phyloP scores from a whole-genome alignment of 805 yeast species.

The Komagataella phaffii region DNA sequence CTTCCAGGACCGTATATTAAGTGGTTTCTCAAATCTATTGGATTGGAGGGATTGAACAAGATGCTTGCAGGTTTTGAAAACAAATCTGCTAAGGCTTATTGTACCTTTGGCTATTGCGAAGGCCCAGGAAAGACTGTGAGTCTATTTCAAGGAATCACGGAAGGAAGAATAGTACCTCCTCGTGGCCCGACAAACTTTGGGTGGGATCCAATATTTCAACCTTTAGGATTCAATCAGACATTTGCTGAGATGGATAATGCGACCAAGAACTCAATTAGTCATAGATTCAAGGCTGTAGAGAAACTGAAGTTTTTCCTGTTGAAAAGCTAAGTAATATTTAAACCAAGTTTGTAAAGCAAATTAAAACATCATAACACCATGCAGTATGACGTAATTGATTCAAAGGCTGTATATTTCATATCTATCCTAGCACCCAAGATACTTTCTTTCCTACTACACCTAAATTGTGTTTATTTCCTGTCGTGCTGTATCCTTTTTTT shows the following conservation, averaged over 20 bases:
- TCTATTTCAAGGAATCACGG: constrained; percentile 74
- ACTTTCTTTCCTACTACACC: background rate
- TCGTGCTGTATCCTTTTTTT: background rate
- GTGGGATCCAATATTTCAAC: constrained; percentile 88
- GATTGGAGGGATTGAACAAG: constrained; percentile 63
- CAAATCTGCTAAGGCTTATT: constrained; percentile 75
- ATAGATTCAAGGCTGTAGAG: constrained; percentile 73
- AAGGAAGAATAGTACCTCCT: constrained; percentile 65
- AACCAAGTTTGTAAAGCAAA: too few relatives aligned
- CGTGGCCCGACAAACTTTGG: constrained; percentile 83
- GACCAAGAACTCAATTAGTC: constrained; percentile 73
- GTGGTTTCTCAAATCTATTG: constrained; percentile 77
- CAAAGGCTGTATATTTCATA: background rate
- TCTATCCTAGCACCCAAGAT: background rate
- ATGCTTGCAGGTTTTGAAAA: constrained; percentile 74
- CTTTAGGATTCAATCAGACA: constrained; percentile 58
- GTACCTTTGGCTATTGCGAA: constrained; percentile 85
- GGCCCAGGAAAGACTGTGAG: constrained; percentile 64
- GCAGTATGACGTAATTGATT: background rate
- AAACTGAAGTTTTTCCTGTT: constrained; percentile 47
- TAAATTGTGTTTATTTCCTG: background rate
- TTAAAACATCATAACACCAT: background rate
- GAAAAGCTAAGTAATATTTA: constrained; percentile 2
- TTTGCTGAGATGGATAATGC: constrained; percentile 83
- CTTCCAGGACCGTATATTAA: constrained; percentile 87